Base-by-base conservation (phyloP, 2,329 filamentous ascomycete genomes). In the Trichophyton rubrum region DNA sequence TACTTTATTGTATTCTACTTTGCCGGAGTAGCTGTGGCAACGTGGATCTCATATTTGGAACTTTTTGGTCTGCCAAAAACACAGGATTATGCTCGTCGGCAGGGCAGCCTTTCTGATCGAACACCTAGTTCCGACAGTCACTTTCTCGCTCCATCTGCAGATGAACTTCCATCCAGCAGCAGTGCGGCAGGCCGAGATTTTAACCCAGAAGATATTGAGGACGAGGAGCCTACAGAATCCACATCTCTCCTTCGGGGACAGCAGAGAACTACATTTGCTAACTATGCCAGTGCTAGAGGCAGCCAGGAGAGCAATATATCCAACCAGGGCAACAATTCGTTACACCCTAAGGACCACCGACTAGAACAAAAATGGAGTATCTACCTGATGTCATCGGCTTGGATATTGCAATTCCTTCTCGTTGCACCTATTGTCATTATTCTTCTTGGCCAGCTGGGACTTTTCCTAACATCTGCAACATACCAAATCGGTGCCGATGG, bases 401-500 rank as follows among this genome's bases (percentile, higher is more conserved):
- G 93, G 93, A 73, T 93, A 47, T 67, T 95, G 17, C 91, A 99
- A 68, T 86, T 96, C 65, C 76, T 97, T 2, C 70, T 96, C 15
- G 76, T 95, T 8, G 88, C 84, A 0, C 90, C 91, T 0, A 82
- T 96, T 59, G 83, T 86, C 56, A 77, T 96, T 53, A 85, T 93
- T 62, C 72, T 97, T 20, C 74, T 89, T 15, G 89, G 85, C 0
- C 90, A 95, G 68, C 79, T 91, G 27, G 87, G 82, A 1, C 79
- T 97, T 2, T 75, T 92, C 11, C 71, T 89, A 15, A 88, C 86
- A 3, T 82, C 85, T 38, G 84, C 88, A 1, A 78, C 90, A 20
- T 80, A 85, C 62, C 91, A 96, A 73, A 96, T 90, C 0, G 87
- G 88, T 5, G 82, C 88, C 1, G 93, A 99, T 71, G 93, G 93